phyloP scores from a whole-genome alignment of 768 basidiomycete species.

The Serendipita vermifera region DNA sequence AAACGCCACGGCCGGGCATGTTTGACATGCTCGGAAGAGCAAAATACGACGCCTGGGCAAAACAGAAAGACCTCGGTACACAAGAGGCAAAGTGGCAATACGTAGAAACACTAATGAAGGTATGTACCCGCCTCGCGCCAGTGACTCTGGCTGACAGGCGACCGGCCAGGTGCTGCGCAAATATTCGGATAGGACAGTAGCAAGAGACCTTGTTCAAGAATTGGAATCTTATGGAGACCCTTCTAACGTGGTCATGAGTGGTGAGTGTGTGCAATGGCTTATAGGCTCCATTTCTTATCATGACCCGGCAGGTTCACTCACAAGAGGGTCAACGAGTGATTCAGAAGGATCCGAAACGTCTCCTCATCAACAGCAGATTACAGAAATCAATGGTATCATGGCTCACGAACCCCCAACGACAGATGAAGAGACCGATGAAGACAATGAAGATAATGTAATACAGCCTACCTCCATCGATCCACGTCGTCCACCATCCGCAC shows the following conservation, averaged over 20 bases:
- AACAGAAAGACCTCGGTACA: slow-evolving; percentile 68
- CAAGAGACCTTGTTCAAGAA: slow-evolving; percentile 61
- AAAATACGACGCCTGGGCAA: slow-evolving; percentile 97
- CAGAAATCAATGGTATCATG: slow-evolving; percentile 27
- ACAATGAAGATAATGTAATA: neutral
- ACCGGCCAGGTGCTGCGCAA: slow-evolving; percentile 53
- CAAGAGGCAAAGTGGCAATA: slow-evolving; percentile 81
- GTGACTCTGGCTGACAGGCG: neutral
- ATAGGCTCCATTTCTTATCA: slow-evolving; percentile 23
- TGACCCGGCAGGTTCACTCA: slow-evolving; percentile 49
- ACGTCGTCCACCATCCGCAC: slow-evolving; percentile 56
- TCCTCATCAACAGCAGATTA: slow-evolving; percentile 19
- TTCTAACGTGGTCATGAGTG: slow-evolving; percentile 48
- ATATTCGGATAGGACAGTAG: slow-evolving; percentile 72
- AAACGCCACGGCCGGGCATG: slow-evolving; percentile 62
- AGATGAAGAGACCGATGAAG: slow-evolving; percentile 12
- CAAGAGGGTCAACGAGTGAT: slow-evolving; percentile 30
- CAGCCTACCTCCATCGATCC: slow-evolving; percentile 1
- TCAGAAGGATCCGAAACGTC: slow-evolving; percentile 41
- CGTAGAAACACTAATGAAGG: slow-evolving; percentile 78
- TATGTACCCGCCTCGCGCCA: slow-evolving; percentile 21
- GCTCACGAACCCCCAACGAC: slow-evolving; percentile 19
- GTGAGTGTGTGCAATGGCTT: slow-evolving; percentile 28
- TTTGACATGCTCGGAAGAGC: slow-evolving; percentile 87
- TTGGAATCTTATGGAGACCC: slow-evolving; percentile 62